Base-by-base conservation (phyloP, 352 stramenopile species). In the Phytophthora melonis region DNA sequence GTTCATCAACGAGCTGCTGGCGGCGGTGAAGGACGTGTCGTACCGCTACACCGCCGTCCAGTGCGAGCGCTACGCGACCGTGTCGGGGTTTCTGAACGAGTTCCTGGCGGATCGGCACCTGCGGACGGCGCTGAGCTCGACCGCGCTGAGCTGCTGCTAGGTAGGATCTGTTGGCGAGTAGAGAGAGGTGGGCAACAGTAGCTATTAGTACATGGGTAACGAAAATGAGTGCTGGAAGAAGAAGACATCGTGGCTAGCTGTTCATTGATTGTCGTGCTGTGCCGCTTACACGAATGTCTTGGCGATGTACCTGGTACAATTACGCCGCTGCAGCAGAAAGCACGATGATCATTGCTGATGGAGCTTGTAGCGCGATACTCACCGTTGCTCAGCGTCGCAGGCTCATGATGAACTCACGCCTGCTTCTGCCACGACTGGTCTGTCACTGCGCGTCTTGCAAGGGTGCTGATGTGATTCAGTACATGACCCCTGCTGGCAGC, bases 1-100 rank as follows among this genome's bases (percentile, higher is more conserved):
- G 9, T 91, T 88, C 52, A 56, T 89, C 11, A 79, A 84, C 47
- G 63, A 72, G 19, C 60, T 91, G 66, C 21, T 91, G 34, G 21
- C 59, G 11, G 70, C 66, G 10, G 75, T 75, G 39, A 83, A 84
- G 54, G 77, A 87, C 47, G 67, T 80, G 53, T 83, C 81, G 41
- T 91, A 90, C 58, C 73, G 79, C 7, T 81, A 75, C 63, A 61
- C 10, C n/a, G 69, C 63, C 11, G 32, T 60, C 10, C 81, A 82
- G 41, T 91, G 85, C 45, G 74, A 85, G 43, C 77, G 79, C 21
- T 92, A 86, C 55, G 59, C 69, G 23, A 80, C 65, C 49, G 75
- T 87, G 60, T 84, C 81, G 41, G 69, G 70, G 8, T 56, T 91
- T 23, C 68, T 93, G 39, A 80, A 79, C 27, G 72, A 83, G 50